phyloP scores from a whole-genome alignment of 2,329 filamentous ascomycete genomes.

The Diaporthe longicolla region DNA sequence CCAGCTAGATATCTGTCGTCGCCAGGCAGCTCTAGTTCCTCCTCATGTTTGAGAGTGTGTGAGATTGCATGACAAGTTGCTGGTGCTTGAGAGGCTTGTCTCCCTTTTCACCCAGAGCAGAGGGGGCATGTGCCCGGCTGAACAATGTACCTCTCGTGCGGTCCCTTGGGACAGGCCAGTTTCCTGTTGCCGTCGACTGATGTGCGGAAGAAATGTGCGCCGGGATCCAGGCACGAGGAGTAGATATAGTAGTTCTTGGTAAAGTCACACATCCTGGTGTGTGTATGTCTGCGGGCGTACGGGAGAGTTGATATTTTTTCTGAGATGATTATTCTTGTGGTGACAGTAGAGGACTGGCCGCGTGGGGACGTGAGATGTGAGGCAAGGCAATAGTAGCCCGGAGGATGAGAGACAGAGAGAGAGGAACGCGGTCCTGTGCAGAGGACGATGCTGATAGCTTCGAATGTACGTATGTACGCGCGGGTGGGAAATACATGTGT shows the following conservation, averaged over 20 bases:
- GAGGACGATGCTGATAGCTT: not conserved
- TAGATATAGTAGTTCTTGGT: slow-evolving; percentile 86
- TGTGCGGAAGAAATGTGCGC: slow-evolving; percentile 79
- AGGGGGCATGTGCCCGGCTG: slow-evolving; percentile 74
- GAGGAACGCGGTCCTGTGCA: not conserved
- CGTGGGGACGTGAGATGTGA: not conserved
- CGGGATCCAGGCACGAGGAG: slow-evolving; percentile 77
- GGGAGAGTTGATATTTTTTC: not conserved
- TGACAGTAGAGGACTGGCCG: not conserved
- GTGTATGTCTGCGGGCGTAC: not conserved
- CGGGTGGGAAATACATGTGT: slow-evolving; percentile 1
- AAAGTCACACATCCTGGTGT: slow-evolving; percentile 70
- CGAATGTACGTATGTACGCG: not conserved
- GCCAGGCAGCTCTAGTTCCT: not conserved
- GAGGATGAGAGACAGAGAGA: not conserved
- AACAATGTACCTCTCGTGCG: slow-evolving; percentile 82
- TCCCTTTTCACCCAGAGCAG: slow-evolving; percentile 51
- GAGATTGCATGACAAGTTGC: not conserved
- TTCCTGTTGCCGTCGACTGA: slow-evolving; percentile 76
- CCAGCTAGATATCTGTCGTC: not conserved
- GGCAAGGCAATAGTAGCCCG: not conserved
- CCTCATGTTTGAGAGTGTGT: not conserved
- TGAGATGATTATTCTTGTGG: not conserved
- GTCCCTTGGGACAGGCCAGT: slow-evolving; percentile 71
- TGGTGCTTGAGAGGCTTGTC: not conserved